These are phyloP conservation scores for Salmacisia buchloeana DNA, from an alignment of 1,284 basidiomycete species.

Conservation along the genomic window DNA sequence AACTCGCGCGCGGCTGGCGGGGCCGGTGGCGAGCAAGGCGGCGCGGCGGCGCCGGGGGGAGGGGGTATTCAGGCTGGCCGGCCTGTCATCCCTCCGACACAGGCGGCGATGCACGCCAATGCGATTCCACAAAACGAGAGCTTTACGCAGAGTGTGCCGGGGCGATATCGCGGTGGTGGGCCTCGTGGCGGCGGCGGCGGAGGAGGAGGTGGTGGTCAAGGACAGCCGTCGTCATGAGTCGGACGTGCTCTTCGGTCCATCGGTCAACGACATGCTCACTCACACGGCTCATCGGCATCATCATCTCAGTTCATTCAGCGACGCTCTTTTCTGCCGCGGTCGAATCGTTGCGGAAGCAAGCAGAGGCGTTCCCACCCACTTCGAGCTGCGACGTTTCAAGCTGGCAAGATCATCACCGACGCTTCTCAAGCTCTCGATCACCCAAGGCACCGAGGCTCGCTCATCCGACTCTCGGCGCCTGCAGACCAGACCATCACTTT, in stretches of 20 bases:
- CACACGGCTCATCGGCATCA: no score
- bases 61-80: constrained; percentile 40
- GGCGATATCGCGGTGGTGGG: constrained; percentile 4
- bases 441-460: no score
- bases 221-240: background rate
- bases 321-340: no score
- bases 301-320: no score
- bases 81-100: constrained; percentile 49
- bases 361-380: no score
- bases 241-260: background rate
- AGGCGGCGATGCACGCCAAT: constrained; percentile 46
- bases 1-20: background rate
- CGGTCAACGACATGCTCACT: background rate
- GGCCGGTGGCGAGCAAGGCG: background rate
- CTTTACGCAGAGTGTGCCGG: constrained; percentile 43
- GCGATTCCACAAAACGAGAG: constrained; percentile 45
- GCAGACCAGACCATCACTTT: no score
- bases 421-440: no score
- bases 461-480: no score
- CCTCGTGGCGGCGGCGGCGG: background rate
- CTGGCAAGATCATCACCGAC: no score
- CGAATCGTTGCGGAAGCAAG: no score
- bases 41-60: background rate
- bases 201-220: background rate
- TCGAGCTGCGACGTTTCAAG: no score